These are phyloP conservation scores for Penicillium digitatum DNA, from an alignment of 2,329 filamentous ascomycete genomes.

Conservation along the genomic window DNA sequence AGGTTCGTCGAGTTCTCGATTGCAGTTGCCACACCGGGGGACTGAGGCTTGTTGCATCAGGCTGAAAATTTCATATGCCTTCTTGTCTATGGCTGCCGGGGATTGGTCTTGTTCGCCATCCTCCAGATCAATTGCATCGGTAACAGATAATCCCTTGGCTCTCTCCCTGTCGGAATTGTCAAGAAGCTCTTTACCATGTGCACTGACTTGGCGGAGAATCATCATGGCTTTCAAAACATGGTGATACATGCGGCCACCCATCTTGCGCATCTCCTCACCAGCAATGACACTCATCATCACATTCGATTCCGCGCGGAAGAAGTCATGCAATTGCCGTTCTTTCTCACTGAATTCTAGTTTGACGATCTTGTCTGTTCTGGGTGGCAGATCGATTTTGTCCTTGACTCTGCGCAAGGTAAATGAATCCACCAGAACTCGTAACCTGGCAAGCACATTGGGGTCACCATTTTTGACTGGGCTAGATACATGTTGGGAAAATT, in stretches of 20 bases:
- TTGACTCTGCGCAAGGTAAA: constrained; percentile 89
- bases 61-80: constrained; percentile 80
- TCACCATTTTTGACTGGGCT: constrained; percentile 84
- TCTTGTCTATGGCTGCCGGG: constrained; percentile 59
- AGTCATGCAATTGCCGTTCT: constrained; percentile 74
- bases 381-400: constrained; percentile 80
- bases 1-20: constrained; percentile 55
- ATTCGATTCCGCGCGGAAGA: constrained; percentile 76
- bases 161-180: constrained; percentile 76
- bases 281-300: constrained; percentile 75
- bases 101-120: constrained; percentile 61
- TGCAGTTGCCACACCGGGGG: constrained; percentile 69
- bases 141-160: constrained; percentile 74
- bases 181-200: constrained; percentile 87
- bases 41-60: constrained; percentile 78
- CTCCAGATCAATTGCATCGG: constrained; percentile 84
- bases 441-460: constrained; percentile 70
- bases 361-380: constrained; percentile 67
- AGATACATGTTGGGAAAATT: constrained; percentile 76
- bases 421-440: constrained; percentile 88
- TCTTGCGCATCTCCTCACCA: constrained; percentile 59
- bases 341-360: constrained; percentile 69
- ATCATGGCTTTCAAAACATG: constrained; percentile 90
- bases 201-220: constrained; percentile 82
- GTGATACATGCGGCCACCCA: constrained; percentile 85